Conservation (phyloP, 306 rosid species). For the Albizia julibrissin region DNA sequence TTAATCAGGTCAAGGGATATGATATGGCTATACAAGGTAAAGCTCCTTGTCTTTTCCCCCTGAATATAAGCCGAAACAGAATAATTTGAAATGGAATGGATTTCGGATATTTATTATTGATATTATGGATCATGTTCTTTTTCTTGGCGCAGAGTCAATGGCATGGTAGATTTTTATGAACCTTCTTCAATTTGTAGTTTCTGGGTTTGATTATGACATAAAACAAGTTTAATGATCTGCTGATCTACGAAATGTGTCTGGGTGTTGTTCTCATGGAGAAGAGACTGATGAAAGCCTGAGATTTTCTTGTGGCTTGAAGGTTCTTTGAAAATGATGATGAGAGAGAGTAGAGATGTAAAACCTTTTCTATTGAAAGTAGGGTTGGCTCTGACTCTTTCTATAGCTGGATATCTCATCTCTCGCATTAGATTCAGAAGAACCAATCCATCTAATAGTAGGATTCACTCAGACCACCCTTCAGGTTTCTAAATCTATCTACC, state of each 20-base stretch:
- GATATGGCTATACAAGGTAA: neutral
- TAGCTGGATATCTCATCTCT: constrained; percentile 71
- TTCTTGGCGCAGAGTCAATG: neutral
- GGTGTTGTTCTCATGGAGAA: constrained; percentile 21
- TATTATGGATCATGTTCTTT: constrained; percentile 11
- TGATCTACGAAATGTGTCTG: constrained; percentile 3
- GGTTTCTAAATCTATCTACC: constrained; percentile 45
- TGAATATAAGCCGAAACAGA: constrained; percentile 6
- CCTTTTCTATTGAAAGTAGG: constrained; percentile 67
- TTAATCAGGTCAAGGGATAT: constrained; percentile 32
- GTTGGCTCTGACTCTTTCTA: constrained; percentile 69
- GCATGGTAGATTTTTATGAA: neutral
- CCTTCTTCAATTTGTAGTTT: neutral
- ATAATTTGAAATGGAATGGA: constrained; percentile 1
- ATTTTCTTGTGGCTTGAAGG: constrained; percentile 1
- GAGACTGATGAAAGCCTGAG: constrained; percentile 31
- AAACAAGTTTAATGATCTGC: constrained; percentile 3
- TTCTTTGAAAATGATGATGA: constrained; percentile 24
- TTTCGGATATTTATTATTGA: neutral
- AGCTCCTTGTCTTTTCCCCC: constrained; percentile 25
- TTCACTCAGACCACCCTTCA: constrained; percentile 25
- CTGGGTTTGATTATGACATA: constrained; percentile 11
- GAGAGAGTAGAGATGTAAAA: constrained; percentile 53
- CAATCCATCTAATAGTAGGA: constrained; percentile 12
- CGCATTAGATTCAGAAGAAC: constrained; percentile 49